These are phyloP conservation scores for Ceratocystis lukuohia DNA, from an alignment of 2,329 filamentous ascomycete genomes.

Conservation along the genomic window DNA sequence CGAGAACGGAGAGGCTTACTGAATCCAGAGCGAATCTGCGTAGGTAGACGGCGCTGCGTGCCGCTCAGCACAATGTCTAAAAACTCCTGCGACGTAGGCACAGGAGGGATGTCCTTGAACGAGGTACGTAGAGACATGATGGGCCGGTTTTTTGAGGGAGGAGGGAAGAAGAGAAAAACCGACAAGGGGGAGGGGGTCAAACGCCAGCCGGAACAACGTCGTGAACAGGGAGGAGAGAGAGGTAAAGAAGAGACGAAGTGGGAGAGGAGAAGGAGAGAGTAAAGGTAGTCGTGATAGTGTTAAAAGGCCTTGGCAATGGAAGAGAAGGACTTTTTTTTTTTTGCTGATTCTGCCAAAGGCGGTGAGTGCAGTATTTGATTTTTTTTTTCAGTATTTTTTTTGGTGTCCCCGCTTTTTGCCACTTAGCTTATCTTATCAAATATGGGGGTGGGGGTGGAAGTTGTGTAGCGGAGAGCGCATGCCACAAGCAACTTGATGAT, in stretches of 20 bases:
- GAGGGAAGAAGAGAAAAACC: neutral
- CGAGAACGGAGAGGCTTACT: conserved; percentile 37
- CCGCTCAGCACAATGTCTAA: conserved; percentile 92
- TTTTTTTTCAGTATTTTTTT: conserved; percentile 20
- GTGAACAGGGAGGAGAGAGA: neutral
- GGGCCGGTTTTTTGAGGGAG: conserved; percentile 7
- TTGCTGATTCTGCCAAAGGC: conserved; percentile 8
- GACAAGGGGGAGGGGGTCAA: neutral
- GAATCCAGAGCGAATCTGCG: conserved; percentile 90
- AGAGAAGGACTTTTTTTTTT: conserved; percentile 16
- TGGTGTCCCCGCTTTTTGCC: conserved; percentile 16
- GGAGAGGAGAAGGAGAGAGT: neutral
- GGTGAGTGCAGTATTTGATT: conserved; percentile 12
- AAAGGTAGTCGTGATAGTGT: conserved; percentile 3
- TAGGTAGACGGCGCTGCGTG: conserved; percentile 84
- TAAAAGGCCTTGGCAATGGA: neutral
- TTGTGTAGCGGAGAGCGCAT: neutral
- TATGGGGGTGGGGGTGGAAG: neutral
- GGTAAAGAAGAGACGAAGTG: conserved; percentile 9
- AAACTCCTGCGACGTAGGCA: conserved; percentile 89
- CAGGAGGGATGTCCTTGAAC: conserved; percentile 70
- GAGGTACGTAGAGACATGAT: conserved; percentile 31
- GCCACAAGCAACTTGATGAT: no score
- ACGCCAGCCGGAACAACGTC: neutral
- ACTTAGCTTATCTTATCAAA: conserved; percentile 23